Conservation (phyloP, 2,329 filamentous ascomycete genomes). For the Epicoccum sorghinum region DNA sequence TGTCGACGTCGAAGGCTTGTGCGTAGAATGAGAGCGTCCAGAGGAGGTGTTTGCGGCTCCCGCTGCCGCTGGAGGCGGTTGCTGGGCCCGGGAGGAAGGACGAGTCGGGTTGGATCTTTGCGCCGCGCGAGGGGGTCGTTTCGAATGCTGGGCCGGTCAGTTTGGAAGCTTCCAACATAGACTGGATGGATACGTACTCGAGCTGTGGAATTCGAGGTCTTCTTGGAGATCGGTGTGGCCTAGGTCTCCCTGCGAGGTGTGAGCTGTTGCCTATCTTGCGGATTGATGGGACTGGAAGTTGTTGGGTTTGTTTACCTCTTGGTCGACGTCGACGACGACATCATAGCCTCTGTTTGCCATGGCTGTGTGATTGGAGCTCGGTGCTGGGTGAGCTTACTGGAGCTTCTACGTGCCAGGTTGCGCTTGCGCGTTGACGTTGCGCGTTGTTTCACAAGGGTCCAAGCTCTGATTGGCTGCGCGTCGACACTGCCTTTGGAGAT, state of each 20-base stretch:
- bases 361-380: constrained; percentile 18
- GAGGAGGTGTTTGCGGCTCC: constrained; percentile 75
- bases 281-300: not conserved
- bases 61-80: constrained; percentile 27
- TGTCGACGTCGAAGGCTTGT: constrained; percentile 99
- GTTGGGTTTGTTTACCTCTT: constrained; percentile 69
- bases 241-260: constrained; percentile 77
- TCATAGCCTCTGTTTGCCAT: constrained; percentile 93
- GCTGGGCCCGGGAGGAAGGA: constrained; percentile 47
- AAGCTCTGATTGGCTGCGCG: constrained; percentile 17
- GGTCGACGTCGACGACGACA: constrained; percentile 96
- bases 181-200: constrained; percentile 58
- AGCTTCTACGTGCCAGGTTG: constrained; percentile 43
- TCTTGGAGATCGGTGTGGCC: constrained; percentile 98
- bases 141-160: constrained; percentile 66
- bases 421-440: constrained; percentile 38
- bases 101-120: constrained; percentile 53
- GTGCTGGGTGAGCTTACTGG: constrained; percentile 27
- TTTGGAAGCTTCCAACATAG: not conserved
- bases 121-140: constrained; percentile 57
- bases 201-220: constrained; percentile 98
- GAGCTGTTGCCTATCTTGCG: constrained; percentile 14
- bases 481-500: no score
- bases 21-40: constrained; percentile 94
- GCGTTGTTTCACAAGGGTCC: constrained; percentile 17